Evolutionary conservation across 192 early-diverging fungal genomes (phyloP), one percentile per base, ranked within the genome.

Genomic region (Coemansia sp.): DNA sequence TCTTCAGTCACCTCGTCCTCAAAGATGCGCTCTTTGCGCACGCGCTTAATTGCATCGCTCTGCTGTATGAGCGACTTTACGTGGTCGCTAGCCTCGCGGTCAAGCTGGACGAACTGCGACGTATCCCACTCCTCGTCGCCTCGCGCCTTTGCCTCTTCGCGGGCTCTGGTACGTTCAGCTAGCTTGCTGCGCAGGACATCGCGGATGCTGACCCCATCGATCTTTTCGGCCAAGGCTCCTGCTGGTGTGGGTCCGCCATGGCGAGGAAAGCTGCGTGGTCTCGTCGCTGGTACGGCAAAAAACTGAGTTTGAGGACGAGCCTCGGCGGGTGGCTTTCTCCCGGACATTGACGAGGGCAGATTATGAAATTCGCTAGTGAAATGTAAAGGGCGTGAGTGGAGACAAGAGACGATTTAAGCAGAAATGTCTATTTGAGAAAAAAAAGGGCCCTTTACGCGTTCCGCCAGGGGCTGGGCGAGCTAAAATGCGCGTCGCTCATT

Each of bases 1-100:
- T 90, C 88, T 67, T 91, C 90, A 1, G 95, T 97, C 26, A 95
- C 89, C 75, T 94, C 92, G 58, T 94, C 88, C 65, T 89, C 84
- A 77, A 97, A 97, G 2, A 97, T 88, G 38, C 91, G 88, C 62
- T 93, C 90, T 70, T 95, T 95, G 40, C 90, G 88, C 56, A 92
- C 85, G 9, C 83, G 88, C 70, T 85, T 86, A 70, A 93, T 91
- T 35, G 79, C 79, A 31, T 90, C 88, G 76, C 91, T 92, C 50
- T 84, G 74, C 57, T 79, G 63, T 66, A 83, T 79, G 26, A 83
- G 77, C 55, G 81, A 71, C 60, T 78, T 74, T 42, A 83, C 81
- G 50, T 83, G 81, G 59, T 83, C 66, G 81, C 76, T 71, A 40
- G 72, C 77, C 71, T 83, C 76, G 56, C 67, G 75, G 36, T 83